phyloP scores from a whole-genome alignment of 139 green algal genomes.

The Haematococcus sp. region DNA sequence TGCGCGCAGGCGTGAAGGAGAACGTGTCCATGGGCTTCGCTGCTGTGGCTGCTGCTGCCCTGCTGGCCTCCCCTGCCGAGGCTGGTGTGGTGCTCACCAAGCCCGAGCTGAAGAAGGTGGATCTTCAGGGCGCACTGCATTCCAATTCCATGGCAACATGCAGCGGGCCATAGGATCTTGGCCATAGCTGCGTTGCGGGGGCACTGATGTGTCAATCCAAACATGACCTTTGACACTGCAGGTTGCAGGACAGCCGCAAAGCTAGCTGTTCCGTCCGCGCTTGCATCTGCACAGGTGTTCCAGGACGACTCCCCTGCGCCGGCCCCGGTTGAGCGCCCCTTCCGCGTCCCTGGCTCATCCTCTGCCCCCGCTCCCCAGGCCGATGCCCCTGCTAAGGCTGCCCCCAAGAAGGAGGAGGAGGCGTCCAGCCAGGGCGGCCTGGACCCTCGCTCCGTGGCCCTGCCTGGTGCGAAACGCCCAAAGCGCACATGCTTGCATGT shows the following conservation, averaged over 20 bases:
- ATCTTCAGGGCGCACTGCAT: background rate
- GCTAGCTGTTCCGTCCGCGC: background rate
- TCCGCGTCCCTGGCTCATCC: background rate
- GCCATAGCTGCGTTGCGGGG: background rate
- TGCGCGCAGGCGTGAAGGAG: background rate
- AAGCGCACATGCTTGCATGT: background rate
- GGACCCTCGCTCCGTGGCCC: constrained; percentile 1
- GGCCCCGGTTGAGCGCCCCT: background rate
- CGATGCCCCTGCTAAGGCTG: background rate
- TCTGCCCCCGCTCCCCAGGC: constrained; percentile 1
- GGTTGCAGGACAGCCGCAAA: background rate
- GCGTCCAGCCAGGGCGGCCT: background rate
- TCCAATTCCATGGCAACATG: background rate
- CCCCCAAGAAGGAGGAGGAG: background rate
- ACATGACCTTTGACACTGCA: background rate
- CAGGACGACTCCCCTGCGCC: background rate
- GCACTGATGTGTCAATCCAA: no score
- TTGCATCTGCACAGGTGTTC: background rate
- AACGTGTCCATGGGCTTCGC: background rate
- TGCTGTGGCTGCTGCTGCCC: constrained; percentile 11
- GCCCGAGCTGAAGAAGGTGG: constrained; percentile 22
- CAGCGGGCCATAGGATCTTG: background rate
- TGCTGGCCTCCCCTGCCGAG: background rate
- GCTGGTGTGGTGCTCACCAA: constrained; percentile 21
- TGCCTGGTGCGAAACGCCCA: constrained; percentile 7